A percentile compares a stretch with the other conserved stretches of the same genome.
These are phyloP conservation scores for Juncus inflexus DNA, from an alignment of 176 grass and related monocot species.

Conservation along the genomic window DNA sequence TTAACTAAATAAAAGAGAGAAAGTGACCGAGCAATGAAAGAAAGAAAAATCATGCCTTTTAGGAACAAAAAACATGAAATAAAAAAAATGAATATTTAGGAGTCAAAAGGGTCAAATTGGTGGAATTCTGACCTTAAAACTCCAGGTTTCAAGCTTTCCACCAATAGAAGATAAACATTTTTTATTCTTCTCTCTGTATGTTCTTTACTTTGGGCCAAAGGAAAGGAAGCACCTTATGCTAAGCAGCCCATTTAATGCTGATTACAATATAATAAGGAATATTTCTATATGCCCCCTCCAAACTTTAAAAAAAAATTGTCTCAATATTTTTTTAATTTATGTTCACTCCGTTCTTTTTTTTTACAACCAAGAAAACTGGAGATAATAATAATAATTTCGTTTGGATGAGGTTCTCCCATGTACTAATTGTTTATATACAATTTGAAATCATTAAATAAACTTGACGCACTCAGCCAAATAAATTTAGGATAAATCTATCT, in stretches of 20 bases:
- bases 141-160: conserved; percentile 30
- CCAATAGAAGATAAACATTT: conserved; percentile 39
- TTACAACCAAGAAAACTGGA: too few species aligned
- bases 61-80: conserved; percentile 1
- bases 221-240: conserved; percentile 14
- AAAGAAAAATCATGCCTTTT: neutral
- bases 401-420: too few species aligned
- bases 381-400: too few species aligned
- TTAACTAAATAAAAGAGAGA: neutral
- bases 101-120: conserved; percentile 57
- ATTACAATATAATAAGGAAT: neutral
- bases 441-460: too few species aligned
- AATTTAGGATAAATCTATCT: too few species aligned
- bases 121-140: conserved; percentile 72
- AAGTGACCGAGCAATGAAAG: neutral
- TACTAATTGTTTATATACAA: too few species aligned
- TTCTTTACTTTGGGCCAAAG: conserved; percentile 75
- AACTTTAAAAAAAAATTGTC: too few species aligned
- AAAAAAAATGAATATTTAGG: conserved; percentile 17
- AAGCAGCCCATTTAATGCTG: conserved; percentile 10
- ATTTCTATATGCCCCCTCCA: too few species aligned
- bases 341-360: too few species aligned
- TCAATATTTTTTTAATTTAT: too few species aligned
- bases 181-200: conserved; percentile 33
- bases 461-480: too few species aligned